Evolutionary conservation across 371 early-diverging fungal genomes (phyloP).

Genomic region (Mortierella sp.): DNA sequence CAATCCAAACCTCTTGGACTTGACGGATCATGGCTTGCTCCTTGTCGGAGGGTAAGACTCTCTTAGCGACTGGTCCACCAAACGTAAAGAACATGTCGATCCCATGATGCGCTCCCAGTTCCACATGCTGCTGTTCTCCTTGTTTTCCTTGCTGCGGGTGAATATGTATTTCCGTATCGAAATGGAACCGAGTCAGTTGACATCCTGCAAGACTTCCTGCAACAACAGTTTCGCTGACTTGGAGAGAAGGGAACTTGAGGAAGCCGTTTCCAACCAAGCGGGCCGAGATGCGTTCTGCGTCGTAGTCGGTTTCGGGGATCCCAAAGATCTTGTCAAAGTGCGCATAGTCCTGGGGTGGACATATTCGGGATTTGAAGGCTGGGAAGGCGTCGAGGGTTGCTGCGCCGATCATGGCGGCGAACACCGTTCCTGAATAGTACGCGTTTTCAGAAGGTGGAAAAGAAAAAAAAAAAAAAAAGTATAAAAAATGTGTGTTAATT

Average conservation of each 20-base stretch:
- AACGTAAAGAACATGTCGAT: background rate
- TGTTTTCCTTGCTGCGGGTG: too few species aligned
- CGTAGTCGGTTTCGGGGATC: constrained; percentile 9
- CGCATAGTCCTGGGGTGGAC: background rate
- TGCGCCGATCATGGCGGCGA: background rate
- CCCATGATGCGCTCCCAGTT: background rate
- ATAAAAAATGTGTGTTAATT: too few species aligned
- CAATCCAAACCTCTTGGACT: background rate
- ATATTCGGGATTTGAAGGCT: constrained; percentile 13
- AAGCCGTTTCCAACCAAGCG: background rate
- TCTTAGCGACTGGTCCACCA: background rate
- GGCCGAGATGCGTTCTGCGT: constrained; percentile 1
- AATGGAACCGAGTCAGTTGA: background rate
- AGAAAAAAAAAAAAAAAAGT: background rate
- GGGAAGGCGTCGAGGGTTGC: background rate
- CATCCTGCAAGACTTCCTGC: background rate
- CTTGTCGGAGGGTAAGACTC: background rate
- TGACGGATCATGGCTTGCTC: background rate
- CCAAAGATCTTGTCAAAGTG: constrained; percentile 23
- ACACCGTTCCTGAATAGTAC: background rate
- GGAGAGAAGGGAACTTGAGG: background rate
- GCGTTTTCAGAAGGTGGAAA: too few species aligned
- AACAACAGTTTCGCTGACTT: background rate
- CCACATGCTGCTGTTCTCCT: background rate
- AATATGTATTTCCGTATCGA: background rate